phyloP scores from a whole-genome alignment of 192 early-diverging fungal species.

The Linnemannia zychae region DNA sequence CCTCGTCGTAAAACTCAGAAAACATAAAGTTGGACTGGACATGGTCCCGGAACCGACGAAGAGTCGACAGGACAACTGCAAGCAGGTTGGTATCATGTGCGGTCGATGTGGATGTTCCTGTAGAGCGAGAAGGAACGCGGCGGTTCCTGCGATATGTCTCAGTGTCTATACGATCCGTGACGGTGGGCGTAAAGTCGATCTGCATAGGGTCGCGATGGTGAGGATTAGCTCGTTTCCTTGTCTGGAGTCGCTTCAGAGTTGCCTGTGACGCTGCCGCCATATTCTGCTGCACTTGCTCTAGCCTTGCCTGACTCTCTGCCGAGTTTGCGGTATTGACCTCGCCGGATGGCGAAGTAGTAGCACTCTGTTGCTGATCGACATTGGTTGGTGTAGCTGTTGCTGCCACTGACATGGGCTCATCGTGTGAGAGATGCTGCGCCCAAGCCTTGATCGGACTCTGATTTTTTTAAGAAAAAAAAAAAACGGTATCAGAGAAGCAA shows the following conservation, averaged over 20 bases:
- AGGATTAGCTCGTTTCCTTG: constrained; percentile 22
- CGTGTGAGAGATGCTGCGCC: constrained; percentile 13
- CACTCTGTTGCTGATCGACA: background rate
- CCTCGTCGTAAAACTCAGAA: constrained; percentile 29
- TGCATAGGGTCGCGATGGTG: constrained; percentile 34
- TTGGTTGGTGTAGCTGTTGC: background rate
- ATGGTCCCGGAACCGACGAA: constrained; percentile 38
- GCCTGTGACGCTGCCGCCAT: constrained; percentile 36
- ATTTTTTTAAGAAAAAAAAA: background rate
- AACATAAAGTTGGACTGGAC: constrained; percentile 38
- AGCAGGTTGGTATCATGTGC: constrained; percentile 26
- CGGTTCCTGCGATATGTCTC: constrained; percentile 10
- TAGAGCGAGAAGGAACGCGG: constrained; percentile 21
- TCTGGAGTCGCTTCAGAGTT: constrained; percentile 31
- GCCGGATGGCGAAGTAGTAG: background rate
- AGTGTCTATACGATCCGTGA: background rate
- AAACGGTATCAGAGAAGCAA: background rate
- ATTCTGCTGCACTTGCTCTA: constrained; percentile 32
- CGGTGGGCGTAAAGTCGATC: constrained; percentile 37
- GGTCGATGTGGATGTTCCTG: constrained; percentile 20
- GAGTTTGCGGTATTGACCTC: background rate
- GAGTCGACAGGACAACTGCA: constrained; percentile 34
- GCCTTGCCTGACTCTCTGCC: background rate
- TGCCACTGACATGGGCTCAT: constrained; percentile 2
- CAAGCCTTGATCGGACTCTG: constrained; percentile 25